Percentiles rank a stretch among this genome's conserved stretches.
phyloP scores from a whole-genome alignment of 2,329 filamentous ascomycete genomes.

The Neodidymelliopsis sp. region DNA sequence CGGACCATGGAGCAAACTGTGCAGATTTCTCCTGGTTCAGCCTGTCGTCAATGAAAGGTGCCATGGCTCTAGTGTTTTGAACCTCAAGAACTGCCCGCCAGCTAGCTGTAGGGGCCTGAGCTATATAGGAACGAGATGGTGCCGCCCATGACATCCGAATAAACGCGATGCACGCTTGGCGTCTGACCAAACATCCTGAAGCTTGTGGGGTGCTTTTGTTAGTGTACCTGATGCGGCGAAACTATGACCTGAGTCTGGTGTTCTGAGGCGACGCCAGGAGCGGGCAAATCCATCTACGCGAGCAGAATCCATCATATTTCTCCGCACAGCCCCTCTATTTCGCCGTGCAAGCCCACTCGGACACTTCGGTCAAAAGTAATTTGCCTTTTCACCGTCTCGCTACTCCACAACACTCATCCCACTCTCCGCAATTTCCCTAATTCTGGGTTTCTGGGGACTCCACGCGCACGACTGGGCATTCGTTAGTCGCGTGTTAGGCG shows the following conservation, averaged over 20 bases:
- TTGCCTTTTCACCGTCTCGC: not conserved
- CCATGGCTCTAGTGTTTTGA: no score
- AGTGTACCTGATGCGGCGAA: not conserved
- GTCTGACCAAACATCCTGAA: no score
- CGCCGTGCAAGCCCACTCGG: not conserved
- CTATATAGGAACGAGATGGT: no score
- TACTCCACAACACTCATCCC: conserved; percentile 1
- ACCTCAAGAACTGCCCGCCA: no score
- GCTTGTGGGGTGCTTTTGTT: no score
- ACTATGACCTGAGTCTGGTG: not conserved
- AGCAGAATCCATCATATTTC: no score
- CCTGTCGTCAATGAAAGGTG: no score
- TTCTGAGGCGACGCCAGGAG: not conserved
- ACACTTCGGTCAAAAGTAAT: not conserved
- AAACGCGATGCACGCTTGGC: no score
- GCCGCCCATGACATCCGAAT: no score
- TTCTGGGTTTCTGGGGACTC: not conserved
- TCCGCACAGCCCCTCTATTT: not conserved
- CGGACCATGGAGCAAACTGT: no score
- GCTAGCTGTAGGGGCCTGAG: no score
- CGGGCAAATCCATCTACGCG: not conserved
- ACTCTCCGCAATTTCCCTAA: not conserved
- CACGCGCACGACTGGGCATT: not conserved
- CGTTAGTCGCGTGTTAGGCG: not conserved
- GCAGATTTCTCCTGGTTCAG: no score